These are phyloP conservation scores for Antitrichia curtipendula DNA, from an alignment of 225 moss, liverwort and hornwort genomes.

Conservation along the genomic window DNA sequence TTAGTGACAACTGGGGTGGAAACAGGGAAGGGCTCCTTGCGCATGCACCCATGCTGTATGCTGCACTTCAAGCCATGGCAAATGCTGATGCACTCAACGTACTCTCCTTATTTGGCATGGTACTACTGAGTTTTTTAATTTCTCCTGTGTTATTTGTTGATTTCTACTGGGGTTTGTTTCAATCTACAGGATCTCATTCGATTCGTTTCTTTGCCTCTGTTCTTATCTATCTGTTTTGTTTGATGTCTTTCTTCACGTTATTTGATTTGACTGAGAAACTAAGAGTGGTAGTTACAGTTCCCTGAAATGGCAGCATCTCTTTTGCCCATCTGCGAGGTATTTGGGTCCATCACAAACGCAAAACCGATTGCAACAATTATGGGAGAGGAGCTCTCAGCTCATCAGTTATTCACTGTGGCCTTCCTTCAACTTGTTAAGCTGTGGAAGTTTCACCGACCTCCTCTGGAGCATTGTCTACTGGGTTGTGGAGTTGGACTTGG, in stretches of 20 bases:
- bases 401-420: conserved; percentile 71
- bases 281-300: conserved; percentile 51
- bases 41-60: conserved; percentile 74
- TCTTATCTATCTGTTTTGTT: background rate
- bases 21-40: conserved; percentile 38
- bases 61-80: conserved; percentile 69
- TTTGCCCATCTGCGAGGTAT: conserved; percentile 93
- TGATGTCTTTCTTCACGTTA: background rate
- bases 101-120: conserved; percentile 86
- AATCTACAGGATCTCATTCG: background rate
- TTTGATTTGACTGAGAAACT: background rate
- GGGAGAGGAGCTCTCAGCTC: conserved; percentile 79
- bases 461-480: conserved; percentile 84
- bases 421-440: conserved; percentile 85
- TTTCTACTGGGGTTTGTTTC: background rate
- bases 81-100: conserved; percentile 73
- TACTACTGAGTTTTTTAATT: conserved; percentile 4
- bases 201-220: background rate
- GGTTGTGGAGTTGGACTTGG: conserved; percentile 87
- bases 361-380: conserved; percentile 39
- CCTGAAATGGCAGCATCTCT: conserved; percentile 94
- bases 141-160: background rate
- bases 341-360: conserved; percentile 66
- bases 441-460: conserved; percentile 98
- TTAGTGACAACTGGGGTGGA: conserved; percentile 62